These are phyloP conservation scores for Phytophthora macrochlamydospora DNA, from an alignment of 352 stramenopile genomes.

Conservation along the genomic window DNA sequence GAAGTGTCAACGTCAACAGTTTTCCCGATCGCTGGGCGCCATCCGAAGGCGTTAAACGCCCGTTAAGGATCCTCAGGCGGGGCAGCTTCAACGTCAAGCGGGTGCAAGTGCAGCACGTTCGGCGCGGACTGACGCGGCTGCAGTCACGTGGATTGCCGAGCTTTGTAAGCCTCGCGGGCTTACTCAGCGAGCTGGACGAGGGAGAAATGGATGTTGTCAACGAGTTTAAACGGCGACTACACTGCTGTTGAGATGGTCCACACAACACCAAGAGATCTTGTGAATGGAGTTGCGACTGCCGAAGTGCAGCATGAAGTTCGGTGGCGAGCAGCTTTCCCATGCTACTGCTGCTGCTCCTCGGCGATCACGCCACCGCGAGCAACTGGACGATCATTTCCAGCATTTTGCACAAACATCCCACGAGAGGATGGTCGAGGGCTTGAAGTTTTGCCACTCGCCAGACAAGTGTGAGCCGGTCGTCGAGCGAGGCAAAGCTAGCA, in stretches of 20 bases:
- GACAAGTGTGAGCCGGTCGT: not conserved
- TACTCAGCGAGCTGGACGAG: too few relatives aligned
- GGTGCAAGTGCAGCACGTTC: too few relatives aligned
- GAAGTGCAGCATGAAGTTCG: not conserved
- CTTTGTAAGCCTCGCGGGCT: not conserved
- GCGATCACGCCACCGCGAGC: not conserved
- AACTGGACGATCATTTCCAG: not conserved
- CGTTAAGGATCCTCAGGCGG: not conserved
- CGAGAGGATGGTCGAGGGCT: not conserved
- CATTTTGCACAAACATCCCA: slow-evolving; percentile 2
- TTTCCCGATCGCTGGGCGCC: not conserved
- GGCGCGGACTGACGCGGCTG: too few relatives aligned
- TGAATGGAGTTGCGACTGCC: not conserved
- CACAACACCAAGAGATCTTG: not conserved
- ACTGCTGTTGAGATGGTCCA: not conserved
- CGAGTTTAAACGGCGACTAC: too few relatives aligned
- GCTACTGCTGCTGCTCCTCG: not conserved
- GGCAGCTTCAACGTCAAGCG: slow-evolving; percentile 24
- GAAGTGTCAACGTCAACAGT: slow-evolving; percentile 43
- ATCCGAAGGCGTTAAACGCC: too few relatives aligned
- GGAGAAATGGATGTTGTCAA: not conserved
- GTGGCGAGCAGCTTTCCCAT: not conserved
- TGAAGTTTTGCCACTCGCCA: not conserved
- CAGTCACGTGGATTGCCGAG: slow-evolving; percentile 12
- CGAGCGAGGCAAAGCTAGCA: not conserved